These are phyloP conservation scores for Bryoerythrophyllum caledonicum DNA, from an alignment of 225 moss, liverwort and hornwort genomes.

Conservation along the genomic window DNA sequence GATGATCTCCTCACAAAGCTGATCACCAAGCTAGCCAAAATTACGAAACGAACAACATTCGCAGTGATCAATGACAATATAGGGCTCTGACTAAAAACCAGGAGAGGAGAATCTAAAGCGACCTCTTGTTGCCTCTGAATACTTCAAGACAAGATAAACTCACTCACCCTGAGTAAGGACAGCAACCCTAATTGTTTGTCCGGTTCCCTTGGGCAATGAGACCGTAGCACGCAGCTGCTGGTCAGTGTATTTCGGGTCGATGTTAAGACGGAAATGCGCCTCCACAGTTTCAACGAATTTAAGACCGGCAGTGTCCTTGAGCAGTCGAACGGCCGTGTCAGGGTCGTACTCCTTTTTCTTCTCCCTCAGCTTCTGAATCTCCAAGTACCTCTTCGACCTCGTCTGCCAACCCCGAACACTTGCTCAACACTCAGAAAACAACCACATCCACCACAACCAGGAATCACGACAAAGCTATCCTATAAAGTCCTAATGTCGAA, in stretches of 20 bases:
- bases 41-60: neutral
- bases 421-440: neutral
- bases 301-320: slow-evolving; percentile 79
- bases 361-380: slow-evolving; percentile 76
- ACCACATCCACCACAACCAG: neutral
- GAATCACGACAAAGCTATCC: neutral
- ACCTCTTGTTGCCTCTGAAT: neutral
- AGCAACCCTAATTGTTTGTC: slow-evolving; percentile 85
- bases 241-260: slow-evolving; percentile 96
- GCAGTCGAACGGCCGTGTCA: slow-evolving; percentile 73
- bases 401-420: slow-evolving; percentile 42
- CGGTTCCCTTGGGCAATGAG: slow-evolving; percentile 94
- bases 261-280: slow-evolving; percentile 93
- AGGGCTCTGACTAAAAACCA: neutral
- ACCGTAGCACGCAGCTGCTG: slow-evolving; percentile 97
- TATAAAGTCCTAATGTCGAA: neutral
- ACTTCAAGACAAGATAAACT: neutral
- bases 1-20: neutral
- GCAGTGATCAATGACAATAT: neutral
- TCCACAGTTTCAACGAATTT: slow-evolving; percentile 92
- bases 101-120: neutral
- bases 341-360: slow-evolving; percentile 93
- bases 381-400: slow-evolving; percentile 88
- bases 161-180: slow-evolving; percentile 91
- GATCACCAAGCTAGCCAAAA: neutral